Evolutionary conservation across 768 basidiomycete species (phyloP).

Genomic region (Tylopilus felleus): DNA sequence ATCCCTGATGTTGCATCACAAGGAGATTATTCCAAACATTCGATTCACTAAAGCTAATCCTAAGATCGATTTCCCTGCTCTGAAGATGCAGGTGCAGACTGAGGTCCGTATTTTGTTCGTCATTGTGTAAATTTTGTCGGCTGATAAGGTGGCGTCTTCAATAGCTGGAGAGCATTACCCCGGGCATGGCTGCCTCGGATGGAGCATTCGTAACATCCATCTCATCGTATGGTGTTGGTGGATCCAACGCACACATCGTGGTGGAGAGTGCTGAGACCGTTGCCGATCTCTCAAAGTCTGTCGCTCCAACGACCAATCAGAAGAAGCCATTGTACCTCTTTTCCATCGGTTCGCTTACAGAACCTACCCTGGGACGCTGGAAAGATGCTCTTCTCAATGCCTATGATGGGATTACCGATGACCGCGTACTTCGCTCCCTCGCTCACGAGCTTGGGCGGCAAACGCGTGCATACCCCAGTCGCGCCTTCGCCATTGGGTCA

Average conservation of each 20-base stretch:
- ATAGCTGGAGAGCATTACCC: constrained; percentile 23
- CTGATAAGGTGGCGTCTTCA: not conserved
- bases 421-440: constrained; percentile 24
- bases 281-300: constrained; percentile 9
- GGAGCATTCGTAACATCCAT: constrained; percentile 32
- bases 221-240: constrained; percentile 34
- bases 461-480: constrained; percentile 29
- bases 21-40: constrained; percentile 28
- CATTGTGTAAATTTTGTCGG: not conserved
- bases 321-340: constrained; percentile 25
- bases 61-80: constrained; percentile 22
- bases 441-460: constrained; percentile 29
- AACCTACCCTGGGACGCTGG: constrained; percentile 25
- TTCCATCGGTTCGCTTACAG: constrained; percentile 28
- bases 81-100: constrained; percentile 28
- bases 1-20: constrained; percentile 31
- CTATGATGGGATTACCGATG: constrained; percentile 19
- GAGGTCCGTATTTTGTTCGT: constrained; percentile 9
- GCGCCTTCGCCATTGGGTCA: constrained; percentile 25
- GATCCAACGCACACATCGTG: constrained; percentile 34
- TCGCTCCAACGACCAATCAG: not conserved
- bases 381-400: constrained; percentile 17
- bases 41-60: constrained; percentile 28
- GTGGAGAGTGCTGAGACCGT: constrained; percentile 26
- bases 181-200: constrained; percentile 28